phyloP scores from a whole-genome alignment of 2,329 filamentous ascomycete species.

The Talaromyces islandicus region DNA sequence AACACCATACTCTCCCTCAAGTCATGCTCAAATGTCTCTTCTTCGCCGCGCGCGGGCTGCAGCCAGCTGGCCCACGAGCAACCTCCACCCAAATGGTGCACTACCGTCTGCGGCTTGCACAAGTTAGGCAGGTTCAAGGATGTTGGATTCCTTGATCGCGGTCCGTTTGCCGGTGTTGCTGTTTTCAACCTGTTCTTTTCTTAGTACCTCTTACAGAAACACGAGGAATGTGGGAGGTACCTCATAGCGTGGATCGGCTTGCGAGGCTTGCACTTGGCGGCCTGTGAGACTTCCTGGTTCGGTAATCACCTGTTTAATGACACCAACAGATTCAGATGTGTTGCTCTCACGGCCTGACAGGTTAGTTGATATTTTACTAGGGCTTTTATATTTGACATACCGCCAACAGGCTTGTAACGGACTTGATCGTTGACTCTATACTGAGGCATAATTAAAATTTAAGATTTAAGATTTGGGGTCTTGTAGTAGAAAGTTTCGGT shows the following conservation, averaged over 20 bases:
- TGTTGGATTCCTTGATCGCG: slow-evolving; percentile 25
- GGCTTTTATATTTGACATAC: slow-evolving; percentile 16
- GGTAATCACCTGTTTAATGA: slow-evolving; percentile 31
- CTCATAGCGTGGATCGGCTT: slow-evolving; percentile 33
- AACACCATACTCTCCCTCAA: not conserved
- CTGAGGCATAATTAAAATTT: slow-evolving; percentile 16
- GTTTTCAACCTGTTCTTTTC: slow-evolving; percentile 20
- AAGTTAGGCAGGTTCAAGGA: slow-evolving; percentile 17
- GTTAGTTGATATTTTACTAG: not conserved
- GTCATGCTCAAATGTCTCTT: slow-evolving; percentile 5
- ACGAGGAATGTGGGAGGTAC: slow-evolving; percentile 14
- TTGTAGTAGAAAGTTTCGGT: not conserved
- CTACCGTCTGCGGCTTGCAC: not conserved
- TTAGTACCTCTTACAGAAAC: not conserved
- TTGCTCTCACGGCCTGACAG: slow-evolving; percentile 32
- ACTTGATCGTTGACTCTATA: slow-evolving; percentile 31
- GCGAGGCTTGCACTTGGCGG: slow-evolving; percentile 30
- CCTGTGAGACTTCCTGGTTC: slow-evolving; percentile 25
- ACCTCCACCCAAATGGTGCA: not conserved
- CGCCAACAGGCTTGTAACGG: slow-evolving; percentile 38
- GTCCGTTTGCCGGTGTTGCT: slow-evolving; percentile 21
- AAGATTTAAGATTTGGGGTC: not conserved
- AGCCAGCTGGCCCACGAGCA: slow-evolving; percentile 1
- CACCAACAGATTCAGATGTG: slow-evolving; percentile 32
- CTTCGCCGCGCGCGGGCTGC: slow-evolving; percentile 7